phyloP scores from a whole-genome alignment of 495 filamentous ascomycete species.

The Neurospora hispaniola region DNA sequence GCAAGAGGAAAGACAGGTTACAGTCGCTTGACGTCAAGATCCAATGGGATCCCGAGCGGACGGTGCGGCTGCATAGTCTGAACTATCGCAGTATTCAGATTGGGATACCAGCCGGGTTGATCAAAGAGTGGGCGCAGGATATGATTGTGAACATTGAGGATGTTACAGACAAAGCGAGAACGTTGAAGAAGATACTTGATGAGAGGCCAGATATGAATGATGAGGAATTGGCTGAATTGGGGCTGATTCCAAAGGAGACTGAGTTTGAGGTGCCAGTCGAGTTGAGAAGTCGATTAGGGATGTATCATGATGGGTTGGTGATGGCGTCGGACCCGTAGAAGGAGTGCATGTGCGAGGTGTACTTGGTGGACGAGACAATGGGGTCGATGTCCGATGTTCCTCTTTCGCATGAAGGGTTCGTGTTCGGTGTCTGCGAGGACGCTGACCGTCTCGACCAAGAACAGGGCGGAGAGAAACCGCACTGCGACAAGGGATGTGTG shows the following conservation, averaged over 20 bases:
- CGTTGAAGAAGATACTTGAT: constrained; percentile 35
- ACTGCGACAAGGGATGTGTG: background rate
- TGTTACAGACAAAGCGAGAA: constrained; percentile 43
- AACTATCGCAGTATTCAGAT: constrained; percentile 49
- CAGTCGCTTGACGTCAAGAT: constrained; percentile 36
- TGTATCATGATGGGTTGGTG: constrained; percentile 7
- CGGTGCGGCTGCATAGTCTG: constrained; percentile 28
- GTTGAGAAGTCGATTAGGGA: constrained; percentile 9
- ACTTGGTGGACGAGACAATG: constrained; percentile 23
- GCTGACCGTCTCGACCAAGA: constrained; percentile 10
- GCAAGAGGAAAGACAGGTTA: constrained; percentile 3
- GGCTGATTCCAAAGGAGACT: constrained; percentile 36
- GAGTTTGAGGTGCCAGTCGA: constrained; percentile 30
- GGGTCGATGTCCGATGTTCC: constrained; percentile 21
- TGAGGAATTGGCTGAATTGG: constrained; percentile 29
- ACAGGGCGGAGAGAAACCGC: background rate
- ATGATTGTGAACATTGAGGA: constrained; percentile 47
- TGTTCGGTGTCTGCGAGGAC: constrained; percentile 26
- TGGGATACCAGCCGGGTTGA: constrained; percentile 37
- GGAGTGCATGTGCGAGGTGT: constrained; percentile 28
- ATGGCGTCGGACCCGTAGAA: constrained; percentile 28
- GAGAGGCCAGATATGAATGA: constrained; percentile 20
- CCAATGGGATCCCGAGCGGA: constrained; percentile 56
- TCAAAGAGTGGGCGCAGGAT: constrained; percentile 35
- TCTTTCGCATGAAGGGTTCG: constrained; percentile 26